Base-by-base conservation (phyloP, 768 basidiomycete species). In the Mycena latifolia region DNA sequence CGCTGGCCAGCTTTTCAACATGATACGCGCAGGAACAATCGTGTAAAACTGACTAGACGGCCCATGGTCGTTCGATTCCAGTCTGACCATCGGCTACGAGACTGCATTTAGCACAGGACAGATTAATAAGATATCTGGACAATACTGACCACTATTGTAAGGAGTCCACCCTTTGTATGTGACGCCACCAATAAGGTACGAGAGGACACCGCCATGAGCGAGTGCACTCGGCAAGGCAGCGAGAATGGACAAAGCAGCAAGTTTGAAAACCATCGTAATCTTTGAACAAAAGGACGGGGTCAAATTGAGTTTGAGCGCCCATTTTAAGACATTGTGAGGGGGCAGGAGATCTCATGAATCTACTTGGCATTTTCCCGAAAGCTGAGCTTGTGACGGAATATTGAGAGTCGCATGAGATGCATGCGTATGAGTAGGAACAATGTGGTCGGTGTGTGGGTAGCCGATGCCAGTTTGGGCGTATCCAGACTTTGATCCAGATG, bases 131-230 rank as follows among this genome's bases (percentile, higher is more conserved):
- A 28, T n/a, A 33, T 55, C 5, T 43, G n/a, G n/a, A n/a, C 20
- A 5, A 20, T 3, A 45, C 61, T 22, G 27, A 55, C 53, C 78
- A 17, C 76, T 73, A 72, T 82, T 80, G 73, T 84, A 84, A 18
- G 83, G 79, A n/a, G 69, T 48, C 78, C 79, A 83, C 10, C 82
- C 83, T 28, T 76, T 63, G 73, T 82, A 84, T 72, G 73, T 78
- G 17, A 73, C 76, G 2, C 79, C 79, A 27, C 71, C 78, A 54
- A 77, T 81, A 12, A 74, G 69, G 73, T 82, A 82, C 28, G 76
- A 72, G 27, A 83, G 70, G 15, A 84, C 83, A 65, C 83, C 82
- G 48, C 83, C 83, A 65, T 84, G 83, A 5, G 81, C 82, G 24
- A 77, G 61, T 20, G 69, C 81, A n/a, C 75, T 71, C 12, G 78